Conservation (phyloP, 495 filamentous ascomycete genomes). For the Talaromyces liani region DNA sequence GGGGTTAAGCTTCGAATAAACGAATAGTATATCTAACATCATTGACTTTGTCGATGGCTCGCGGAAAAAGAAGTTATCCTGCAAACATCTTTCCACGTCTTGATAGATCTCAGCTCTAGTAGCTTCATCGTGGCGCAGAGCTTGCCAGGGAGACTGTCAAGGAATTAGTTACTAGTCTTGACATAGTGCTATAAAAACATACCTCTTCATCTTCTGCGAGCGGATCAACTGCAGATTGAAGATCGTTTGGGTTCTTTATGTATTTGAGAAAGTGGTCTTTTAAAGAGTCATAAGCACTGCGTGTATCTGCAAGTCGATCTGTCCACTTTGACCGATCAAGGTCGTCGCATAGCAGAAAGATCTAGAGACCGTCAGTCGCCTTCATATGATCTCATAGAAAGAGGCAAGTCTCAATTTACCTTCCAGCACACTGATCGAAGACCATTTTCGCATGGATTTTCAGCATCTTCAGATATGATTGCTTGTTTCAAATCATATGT, state of each 20-base stretch:
- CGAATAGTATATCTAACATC: conserved; percentile 82
- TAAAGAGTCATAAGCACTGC: conserved; percentile 65
- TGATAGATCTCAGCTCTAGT: conserved; percentile 87
- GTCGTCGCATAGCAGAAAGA: conserved; percentile 72
- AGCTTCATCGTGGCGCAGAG: conserved; percentile 72
- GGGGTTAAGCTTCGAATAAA: conserved; percentile 90
- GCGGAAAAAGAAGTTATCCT: conserved; percentile 87
- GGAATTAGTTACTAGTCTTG: conserved; percentile 32
- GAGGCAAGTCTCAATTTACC: conserved; percentile 35
- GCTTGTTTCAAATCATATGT: conserved; percentile 58
- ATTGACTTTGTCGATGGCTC: conserved; percentile 69
- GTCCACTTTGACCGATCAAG: conserved; percentile 63
- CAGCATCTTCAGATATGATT: conserved; percentile 48
- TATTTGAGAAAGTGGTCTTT: conserved; percentile 68
- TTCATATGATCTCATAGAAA: not conserved
- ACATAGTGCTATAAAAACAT: conserved; percentile 22
- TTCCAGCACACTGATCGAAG: conserved; percentile 93
- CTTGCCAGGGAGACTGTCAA: conserved; percentile 79
- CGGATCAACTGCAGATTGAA: conserved; percentile 71
- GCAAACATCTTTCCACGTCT: conserved; percentile 88
- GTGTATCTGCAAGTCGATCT: conserved; percentile 54
- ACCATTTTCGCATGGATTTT: conserved; percentile 59
- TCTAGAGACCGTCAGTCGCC: conserved; percentile 34
- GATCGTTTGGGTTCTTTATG: conserved; percentile 73
- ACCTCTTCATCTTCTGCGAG: conserved; percentile 80